Conservation (phyloP, 306 rosid genomes). For the Trifolium subterraneum region DNA sequence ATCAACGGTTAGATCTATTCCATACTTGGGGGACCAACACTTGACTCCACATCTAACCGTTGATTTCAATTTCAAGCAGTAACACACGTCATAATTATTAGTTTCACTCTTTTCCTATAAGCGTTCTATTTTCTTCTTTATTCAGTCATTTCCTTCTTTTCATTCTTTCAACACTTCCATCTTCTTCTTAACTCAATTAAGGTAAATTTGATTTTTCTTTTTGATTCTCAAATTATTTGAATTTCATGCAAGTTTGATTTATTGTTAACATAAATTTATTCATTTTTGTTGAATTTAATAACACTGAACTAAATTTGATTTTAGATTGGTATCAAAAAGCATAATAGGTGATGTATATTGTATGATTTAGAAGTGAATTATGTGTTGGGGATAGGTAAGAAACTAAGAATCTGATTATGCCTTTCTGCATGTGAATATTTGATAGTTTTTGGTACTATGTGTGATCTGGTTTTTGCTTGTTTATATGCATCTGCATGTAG, state of each 20-base stretch:
- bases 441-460: slow-evolving; percentile 6
- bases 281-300: neutral
- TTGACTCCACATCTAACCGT: slow-evolving; percentile 16
- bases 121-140: neutral
- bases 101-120: neutral
- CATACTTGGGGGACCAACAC: neutral
- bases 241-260: slow-evolving; percentile 21
- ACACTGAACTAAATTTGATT: neutral
- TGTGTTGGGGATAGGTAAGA: neutral
- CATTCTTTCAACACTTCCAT: neutral
- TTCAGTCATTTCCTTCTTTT: neutral
- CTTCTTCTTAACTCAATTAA: slow-evolving; percentile 4
- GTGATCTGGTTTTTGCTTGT: slow-evolving; percentile 39
- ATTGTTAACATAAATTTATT: slow-evolving; percentile 1
- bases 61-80: neutral
- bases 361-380: slow-evolving; percentile 8
- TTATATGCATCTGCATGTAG: slow-evolving; percentile 30
- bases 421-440: too few relatives aligned
- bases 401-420: too few relatives aligned
- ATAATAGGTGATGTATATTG: neutral
- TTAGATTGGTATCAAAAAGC: neutral
- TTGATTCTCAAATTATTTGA: slow-evolving; percentile 5
- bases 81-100: neutral
- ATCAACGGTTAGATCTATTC: slow-evolving; percentile 17
- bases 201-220: neutral